Conservation (phyloP, 345 rosid genomes). For the Schrenkiella parvula region DNA sequence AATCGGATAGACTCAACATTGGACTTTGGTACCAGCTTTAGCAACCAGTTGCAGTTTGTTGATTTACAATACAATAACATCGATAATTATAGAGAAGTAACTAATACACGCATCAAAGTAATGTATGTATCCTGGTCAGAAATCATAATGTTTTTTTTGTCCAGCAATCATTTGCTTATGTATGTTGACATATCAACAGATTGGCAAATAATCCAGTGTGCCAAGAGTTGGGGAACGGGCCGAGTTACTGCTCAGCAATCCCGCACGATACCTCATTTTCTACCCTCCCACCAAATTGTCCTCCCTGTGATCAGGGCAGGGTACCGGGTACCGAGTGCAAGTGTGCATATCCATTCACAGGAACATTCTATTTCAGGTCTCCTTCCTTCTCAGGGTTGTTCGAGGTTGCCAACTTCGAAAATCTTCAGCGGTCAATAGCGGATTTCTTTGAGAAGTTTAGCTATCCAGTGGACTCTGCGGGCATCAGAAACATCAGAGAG, state of each 20-base stretch:
- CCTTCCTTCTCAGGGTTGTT: constrained; percentile 55
- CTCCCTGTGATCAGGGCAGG: constrained; percentile 32
- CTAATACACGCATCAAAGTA: constrained; percentile 17
- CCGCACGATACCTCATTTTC: constrained; percentile 26
- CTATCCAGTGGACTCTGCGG: constrained; percentile 60
- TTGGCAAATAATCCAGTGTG: constrained; percentile 62
- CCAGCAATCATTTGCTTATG: background rate
- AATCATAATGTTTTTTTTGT: background rate
- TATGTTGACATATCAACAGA: constrained; percentile 41
- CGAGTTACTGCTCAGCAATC: constrained; percentile 39
- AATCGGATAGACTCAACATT: constrained; percentile 54
- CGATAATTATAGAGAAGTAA: constrained; percentile 3
- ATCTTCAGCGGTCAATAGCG: constrained; percentile 33
- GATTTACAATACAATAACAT: constrained; percentile 56
- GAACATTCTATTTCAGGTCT: constrained; percentile 54
- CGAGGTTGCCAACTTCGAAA: constrained; percentile 31
- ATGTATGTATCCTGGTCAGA: constrained; percentile 40
- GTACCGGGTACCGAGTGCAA: constrained; percentile 52
- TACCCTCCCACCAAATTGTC: constrained; percentile 32
- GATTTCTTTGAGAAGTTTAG: constrained; percentile 16
- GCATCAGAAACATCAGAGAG: constrained; percentile 54
- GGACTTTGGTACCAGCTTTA: constrained; percentile 41
- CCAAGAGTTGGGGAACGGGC: constrained; percentile 23
- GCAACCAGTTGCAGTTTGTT: constrained; percentile 42
- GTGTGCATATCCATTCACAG: constrained; percentile 62